phyloP scores from a whole-genome alignment of 2,329 filamentous ascomycete species.

The Trichoderma brevicompactum region DNA sequence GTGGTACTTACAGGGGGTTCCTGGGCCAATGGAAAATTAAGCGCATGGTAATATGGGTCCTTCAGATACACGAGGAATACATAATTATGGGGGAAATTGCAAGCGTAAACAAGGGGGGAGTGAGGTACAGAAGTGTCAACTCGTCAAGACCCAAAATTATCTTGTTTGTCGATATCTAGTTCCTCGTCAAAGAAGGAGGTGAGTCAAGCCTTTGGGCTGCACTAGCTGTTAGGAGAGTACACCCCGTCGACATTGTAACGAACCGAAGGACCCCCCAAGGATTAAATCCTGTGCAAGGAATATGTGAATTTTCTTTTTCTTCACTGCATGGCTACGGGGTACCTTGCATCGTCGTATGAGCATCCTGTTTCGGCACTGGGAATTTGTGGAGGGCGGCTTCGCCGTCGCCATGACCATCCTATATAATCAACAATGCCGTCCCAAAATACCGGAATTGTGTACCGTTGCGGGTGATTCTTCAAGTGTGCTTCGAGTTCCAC shows the following conservation, averaged over 20 bases:
- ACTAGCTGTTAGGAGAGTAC: background rate
- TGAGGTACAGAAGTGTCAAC: background rate
- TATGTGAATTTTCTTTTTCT: background rate
- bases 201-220: background rate
- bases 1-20: background rate
- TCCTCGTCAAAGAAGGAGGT: background rate
- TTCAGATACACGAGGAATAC: slow-evolving; percentile 1
- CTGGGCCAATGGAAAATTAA: background rate
- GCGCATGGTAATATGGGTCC: background rate
- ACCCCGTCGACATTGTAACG: background rate
- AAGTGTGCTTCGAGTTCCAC: background rate
- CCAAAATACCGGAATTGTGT: background rate
- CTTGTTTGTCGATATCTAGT: background rate
- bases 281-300: background rate
- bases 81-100: background rate
- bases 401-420: background rate
- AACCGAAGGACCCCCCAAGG: background rate
- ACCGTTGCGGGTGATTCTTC: background rate
- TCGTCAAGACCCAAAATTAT: background rate
- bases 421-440: slow-evolving; percentile 1
- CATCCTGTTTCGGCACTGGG: slow-evolving; percentile 4
- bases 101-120: background rate
- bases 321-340: background rate
- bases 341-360: background rate
- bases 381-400: background rate